phyloP scores from a whole-genome alignment of 768 basidiomycete species.

The Podaxis carcinomalis region DNA sequence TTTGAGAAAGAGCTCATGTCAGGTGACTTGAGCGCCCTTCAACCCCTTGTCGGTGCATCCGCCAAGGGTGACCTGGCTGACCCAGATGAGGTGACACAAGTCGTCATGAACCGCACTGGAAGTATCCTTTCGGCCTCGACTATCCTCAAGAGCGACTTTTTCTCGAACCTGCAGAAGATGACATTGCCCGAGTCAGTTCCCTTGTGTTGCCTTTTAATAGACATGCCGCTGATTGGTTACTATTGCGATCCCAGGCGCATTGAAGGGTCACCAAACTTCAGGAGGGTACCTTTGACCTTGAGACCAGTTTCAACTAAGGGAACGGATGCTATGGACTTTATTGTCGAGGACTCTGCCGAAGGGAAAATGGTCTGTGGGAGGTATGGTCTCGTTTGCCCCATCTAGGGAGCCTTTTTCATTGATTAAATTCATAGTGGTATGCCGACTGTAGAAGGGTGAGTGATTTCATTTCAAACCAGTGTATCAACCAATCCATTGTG shows the following conservation, averaged over 20 bases:
- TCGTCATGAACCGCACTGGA: conserved; percentile 83
- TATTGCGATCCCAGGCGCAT: conserved; percentile 49
- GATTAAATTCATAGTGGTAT: conserved; percentile 63
- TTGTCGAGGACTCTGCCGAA: conserved; percentile 29
- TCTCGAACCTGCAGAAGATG: conserved; percentile 94
- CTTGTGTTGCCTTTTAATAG: background rate
- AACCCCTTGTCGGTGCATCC: conserved; percentile 75
- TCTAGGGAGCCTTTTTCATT: background rate
- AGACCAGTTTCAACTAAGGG: conserved; percentile 24
- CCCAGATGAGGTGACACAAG: conserved; percentile 86
- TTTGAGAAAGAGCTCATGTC: conserved; percentile 86
- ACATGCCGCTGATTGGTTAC: background rate
- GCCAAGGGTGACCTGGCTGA: conserved; percentile 66
- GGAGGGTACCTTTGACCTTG: conserved; percentile 69
- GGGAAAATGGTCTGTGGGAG: conserved; percentile 77
- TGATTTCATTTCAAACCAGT: background rate
- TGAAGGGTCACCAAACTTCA: conserved; percentile 93
- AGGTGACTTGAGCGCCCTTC: conserved; percentile 75
- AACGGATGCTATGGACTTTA: conserved; percentile 32
- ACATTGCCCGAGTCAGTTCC: conserved; percentile 79
- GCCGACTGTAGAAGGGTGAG: conserved; percentile 87
- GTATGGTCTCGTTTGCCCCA: conserved; percentile 24
- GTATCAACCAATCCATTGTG: background rate
- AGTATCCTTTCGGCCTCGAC: conserved; percentile 86
- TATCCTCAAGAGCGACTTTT: conserved; percentile 94